These are phyloP conservation scores for Pulveroboletus sp. DNA, from an alignment of 1,284 basidiomycete genomes.

Conservation along the genomic window DNA sequence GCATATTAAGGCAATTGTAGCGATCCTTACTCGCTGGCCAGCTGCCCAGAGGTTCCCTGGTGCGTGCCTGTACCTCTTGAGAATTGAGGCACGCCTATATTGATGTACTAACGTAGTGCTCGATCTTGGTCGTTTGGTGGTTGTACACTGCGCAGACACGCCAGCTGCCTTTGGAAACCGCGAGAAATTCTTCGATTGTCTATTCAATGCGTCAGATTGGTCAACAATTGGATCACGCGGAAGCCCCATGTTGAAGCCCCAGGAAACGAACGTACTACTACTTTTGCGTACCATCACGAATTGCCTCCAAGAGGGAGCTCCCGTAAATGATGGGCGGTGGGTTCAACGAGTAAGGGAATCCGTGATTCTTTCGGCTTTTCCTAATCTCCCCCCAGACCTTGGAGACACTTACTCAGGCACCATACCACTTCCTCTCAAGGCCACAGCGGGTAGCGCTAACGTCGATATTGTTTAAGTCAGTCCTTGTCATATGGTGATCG, in stretches of 20 bases:
- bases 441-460: slow-evolving; percentile 72
- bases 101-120: slow-evolving; percentile 57
- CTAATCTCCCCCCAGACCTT: slow-evolving; percentile 49
- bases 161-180: slow-evolving; percentile 49
- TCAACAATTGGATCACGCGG: slow-evolving; percentile 46
- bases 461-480: slow-evolving; percentile 82
- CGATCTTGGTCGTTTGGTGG: slow-evolving; percentile 81
- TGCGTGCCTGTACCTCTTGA: slow-evolving; percentile 37
- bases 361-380: neutral
- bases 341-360: slow-evolving; percentile 46
- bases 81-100: neutral
- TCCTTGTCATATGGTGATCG: slow-evolving; percentile 9
- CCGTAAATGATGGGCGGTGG: slow-evolving; percentile 49
- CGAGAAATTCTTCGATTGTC: slow-evolving; percentile 55
- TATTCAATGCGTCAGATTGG: slow-evolving; percentile 78
- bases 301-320: slow-evolving; percentile 59
- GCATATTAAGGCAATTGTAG: slow-evolving; percentile 66
- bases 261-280: slow-evolving; percentile 88
- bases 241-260: slow-evolving; percentile 59
- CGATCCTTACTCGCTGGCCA: slow-evolving; percentile 81
- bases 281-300: slow-evolving; percentile 84
- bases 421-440: slow-evolving; percentile 63
- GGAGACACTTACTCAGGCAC: slow-evolving; percentile 48
- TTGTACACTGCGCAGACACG: slow-evolving; percentile 62
- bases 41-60: slow-evolving; percentile 80